Percentiles rank a stretch among this genome's conserved stretches.
Evolutionary conservation across 805 yeast species (phyloP).

Genomic region (Scheffersomyces spartinae): DNA sequence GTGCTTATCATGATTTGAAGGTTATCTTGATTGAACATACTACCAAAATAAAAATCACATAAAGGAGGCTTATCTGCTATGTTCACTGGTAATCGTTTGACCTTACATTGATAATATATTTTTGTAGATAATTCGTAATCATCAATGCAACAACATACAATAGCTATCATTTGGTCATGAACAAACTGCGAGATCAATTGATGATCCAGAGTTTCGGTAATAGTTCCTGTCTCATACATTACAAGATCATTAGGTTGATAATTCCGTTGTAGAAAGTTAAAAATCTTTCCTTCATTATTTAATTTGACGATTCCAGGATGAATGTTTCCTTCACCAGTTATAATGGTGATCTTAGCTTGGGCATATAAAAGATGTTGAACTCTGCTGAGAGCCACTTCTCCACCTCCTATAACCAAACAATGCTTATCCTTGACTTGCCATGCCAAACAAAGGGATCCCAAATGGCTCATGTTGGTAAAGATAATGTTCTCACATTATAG

Average conservation of each 20-base stretch:
- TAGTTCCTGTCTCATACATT: conserved; percentile 33
- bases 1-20: conserved; percentile 76
- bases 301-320: conserved; percentile 18
- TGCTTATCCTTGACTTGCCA: conserved; percentile 62
- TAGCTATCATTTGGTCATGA: conserved; percentile 35
- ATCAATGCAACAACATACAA: conserved; percentile 67
- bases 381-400: conserved; percentile 66
- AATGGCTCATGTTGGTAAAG: too few species aligned
- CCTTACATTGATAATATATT: conserved; percentile 41
- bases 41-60: conserved; percentile 82
- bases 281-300: conserved; percentile 26
- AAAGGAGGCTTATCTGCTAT: conserved; percentile 77
- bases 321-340: conserved; percentile 27
- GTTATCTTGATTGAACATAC: conserved; percentile 61
- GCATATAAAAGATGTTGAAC: conserved; percentile 58
- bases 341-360: conserved; percentile 56
- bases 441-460: conserved; percentile 58
- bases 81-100: conserved; percentile 48
- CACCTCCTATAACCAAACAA: conserved; percentile 68
- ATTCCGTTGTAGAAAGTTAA: conserved; percentile 29
- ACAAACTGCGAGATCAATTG: too few species aligned
- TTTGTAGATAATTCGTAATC: conserved; percentile 48
- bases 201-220: too few species aligned
- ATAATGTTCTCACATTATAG: too few species aligned
- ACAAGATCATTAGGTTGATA: conserved; percentile 37